These are phyloP conservation scores for Copromyces sp. DNA, from an alignment of 495 filamentous ascomycete genomes.

Conservation along the genomic window DNA sequence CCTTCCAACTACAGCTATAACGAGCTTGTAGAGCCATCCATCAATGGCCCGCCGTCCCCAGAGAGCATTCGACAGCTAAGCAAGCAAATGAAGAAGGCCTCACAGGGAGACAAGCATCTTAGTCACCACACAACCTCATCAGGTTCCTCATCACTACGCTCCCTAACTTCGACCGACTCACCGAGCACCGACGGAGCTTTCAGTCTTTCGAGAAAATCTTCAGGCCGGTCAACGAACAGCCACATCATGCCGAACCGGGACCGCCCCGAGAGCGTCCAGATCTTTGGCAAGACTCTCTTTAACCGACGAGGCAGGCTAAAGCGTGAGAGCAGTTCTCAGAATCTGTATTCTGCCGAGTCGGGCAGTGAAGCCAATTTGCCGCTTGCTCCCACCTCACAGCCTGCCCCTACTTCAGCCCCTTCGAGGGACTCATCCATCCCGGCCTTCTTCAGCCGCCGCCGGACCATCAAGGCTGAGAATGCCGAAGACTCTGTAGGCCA, in stretches of 20 bases:
- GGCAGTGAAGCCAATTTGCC: conserved; percentile 17
- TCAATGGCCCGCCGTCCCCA: conserved; percentile 45
- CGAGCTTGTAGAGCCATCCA: conserved; percentile 35
- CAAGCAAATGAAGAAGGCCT: conserved; percentile 39
- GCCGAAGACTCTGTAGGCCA: conserved; percentile 16
- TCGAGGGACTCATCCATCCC: conserved; percentile 33
- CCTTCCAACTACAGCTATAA: conserved; percentile 14
- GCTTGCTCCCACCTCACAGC: background rate
- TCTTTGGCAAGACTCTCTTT: conserved; percentile 46
- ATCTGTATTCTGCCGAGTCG: conserved; percentile 27
- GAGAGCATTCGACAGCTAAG: conserved; percentile 42
- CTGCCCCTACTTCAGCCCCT: conserved; percentile 9
- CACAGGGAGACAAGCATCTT: conserved; percentile 32
- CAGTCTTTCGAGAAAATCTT: conserved; percentile 39
- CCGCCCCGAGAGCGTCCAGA: conserved; percentile 43
- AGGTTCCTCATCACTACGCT: conserved; percentile 36
- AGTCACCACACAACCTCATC: conserved; percentile 38
- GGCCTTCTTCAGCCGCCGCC: conserved; percentile 32
- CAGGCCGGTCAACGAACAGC: conserved; percentile 34
- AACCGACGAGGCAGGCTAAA: conserved; percentile 30
- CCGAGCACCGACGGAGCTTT: conserved; percentile 21
- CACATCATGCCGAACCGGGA: conserved; percentile 34
- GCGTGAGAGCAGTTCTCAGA: conserved; percentile 32
- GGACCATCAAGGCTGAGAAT: conserved; percentile 23
- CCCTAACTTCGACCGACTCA: conserved; percentile 27